These are phyloP conservation scores for Mycothermus thermophilus DNA, from an alignment of 495 filamentous ascomycete species.

Conservation along the genomic window DNA sequence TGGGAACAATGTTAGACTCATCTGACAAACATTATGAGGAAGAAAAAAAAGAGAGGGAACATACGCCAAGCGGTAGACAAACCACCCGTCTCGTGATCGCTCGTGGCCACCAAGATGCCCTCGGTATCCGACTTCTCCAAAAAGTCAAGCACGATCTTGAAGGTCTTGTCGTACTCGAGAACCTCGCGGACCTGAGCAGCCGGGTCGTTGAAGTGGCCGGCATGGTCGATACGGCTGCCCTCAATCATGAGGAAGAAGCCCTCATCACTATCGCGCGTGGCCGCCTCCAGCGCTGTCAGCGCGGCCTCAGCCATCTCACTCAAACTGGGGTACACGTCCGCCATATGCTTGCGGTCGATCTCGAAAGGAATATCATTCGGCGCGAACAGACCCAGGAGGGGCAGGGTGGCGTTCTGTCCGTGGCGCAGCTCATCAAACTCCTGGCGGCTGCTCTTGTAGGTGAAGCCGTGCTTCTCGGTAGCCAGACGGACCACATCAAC, in stretches of 20 bases:
- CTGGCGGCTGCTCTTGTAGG: slow-evolving; percentile 54
- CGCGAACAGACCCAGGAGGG: slow-evolving; percentile 79
- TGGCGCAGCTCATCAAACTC: slow-evolving; percentile 65
- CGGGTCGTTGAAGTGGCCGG: slow-evolving; percentile 88
- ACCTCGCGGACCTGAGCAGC: slow-evolving; percentile 93
- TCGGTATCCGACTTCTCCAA: slow-evolving; percentile 57
- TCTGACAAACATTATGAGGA: neutral
- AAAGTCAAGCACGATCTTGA: slow-evolving; percentile 72
- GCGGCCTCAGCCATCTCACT: slow-evolving; percentile 86
- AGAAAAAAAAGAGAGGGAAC: slow-evolving; percentile 9
- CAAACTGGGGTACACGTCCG: slow-evolving; percentile 72
- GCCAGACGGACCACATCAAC: slow-evolving; percentile 56
- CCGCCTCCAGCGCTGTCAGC: slow-evolving; percentile 60
- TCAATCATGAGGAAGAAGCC: slow-evolving; percentile 99
- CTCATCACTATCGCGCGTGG: slow-evolving; percentile 71
- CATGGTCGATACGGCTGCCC: slow-evolving; percentile 90
- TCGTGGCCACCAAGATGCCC: slow-evolving; percentile 72
- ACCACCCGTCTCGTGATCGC: slow-evolving; percentile 92
- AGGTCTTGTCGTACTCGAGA: slow-evolving; percentile 77
- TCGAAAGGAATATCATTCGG: slow-evolving; percentile 77
- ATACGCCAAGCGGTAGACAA: slow-evolving; percentile 63
- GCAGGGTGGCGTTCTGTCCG: slow-evolving; percentile 62
- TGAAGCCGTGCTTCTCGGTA: slow-evolving; percentile 58
- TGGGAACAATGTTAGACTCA: slow-evolving; percentile 7
- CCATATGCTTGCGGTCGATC: slow-evolving; percentile 66